phyloP scores from a whole-genome alignment of 148 eudicot genomes.

The Pharnaceum exiguum region DNA sequence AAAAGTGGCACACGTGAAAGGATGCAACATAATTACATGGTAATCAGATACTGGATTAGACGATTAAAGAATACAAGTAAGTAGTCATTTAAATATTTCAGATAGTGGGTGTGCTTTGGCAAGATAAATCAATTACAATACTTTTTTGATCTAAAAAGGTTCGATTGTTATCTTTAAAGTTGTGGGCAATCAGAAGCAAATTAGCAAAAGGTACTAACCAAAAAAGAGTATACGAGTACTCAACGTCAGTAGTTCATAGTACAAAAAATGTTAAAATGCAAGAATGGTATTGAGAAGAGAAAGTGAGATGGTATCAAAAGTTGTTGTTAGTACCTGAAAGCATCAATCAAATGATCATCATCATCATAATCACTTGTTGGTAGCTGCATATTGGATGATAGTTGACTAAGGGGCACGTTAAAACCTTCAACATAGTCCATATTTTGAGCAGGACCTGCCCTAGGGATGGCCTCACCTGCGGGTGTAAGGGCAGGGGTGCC shows the following conservation, averaged over 20 bases:
- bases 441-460: slow-evolving; percentile 19
- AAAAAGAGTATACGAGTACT: too few relatives aligned
- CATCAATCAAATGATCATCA: slow-evolving; percentile 31
- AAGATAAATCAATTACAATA: too few relatives aligned
- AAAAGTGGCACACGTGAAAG: too few relatives aligned
- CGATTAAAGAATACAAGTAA: too few relatives aligned
- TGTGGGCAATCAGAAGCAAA: too few relatives aligned
- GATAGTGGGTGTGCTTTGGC: too few relatives aligned
- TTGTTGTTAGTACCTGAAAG: slow-evolving; percentile 65
- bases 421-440: slow-evolving; percentile 68
- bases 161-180: too few relatives aligned
- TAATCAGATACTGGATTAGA: too few relatives aligned
- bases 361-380: background rate
- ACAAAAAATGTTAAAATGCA: background rate
- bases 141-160: too few relatives aligned
- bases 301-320: background rate
- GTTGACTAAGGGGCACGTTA: slow-evolving; percentile 33
- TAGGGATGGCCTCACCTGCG: slow-evolving; percentile 29
- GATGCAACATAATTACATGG: too few relatives aligned
- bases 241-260: background rate
- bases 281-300: background rate
- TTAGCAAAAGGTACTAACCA: too few relatives aligned
- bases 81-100: too few relatives aligned
- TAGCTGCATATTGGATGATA: background rate
- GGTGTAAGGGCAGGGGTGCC: slow-evolving; percentile 60